Evolutionary conservation across 2,329 filamentous ascomycete species (phyloP).

Genomic region (Sporothrix pallida): DNA sequence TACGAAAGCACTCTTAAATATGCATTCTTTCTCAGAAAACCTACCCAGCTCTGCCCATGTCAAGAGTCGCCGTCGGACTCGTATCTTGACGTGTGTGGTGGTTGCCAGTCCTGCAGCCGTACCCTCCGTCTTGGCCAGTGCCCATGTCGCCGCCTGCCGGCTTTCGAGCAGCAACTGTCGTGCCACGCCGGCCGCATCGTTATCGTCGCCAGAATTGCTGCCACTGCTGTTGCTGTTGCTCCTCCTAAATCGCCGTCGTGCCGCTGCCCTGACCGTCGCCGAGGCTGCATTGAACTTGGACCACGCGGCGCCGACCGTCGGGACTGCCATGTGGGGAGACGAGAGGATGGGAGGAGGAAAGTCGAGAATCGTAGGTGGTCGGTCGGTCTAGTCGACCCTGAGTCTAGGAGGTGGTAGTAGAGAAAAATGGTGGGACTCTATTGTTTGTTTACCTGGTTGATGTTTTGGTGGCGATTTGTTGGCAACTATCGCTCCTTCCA

Average conservation of each 20-base stretch:
- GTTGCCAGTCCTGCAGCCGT: background rate
- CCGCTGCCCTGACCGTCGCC: background rate
- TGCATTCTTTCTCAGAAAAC: background rate
- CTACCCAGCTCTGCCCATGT: slow-evolving; percentile 10
- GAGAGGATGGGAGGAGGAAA: background rate
- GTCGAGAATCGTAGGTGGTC: background rate
- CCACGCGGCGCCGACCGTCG: background rate
- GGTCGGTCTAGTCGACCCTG: background rate
- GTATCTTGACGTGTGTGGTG: background rate
- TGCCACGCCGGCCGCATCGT: background rate
- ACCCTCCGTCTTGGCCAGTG: background rate
- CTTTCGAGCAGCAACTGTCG: background rate
- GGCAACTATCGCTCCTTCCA: background rate
- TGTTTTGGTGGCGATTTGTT: background rate
- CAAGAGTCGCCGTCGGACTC: background rate
- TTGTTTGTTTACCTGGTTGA: background rate
- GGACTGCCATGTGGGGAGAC: background rate
- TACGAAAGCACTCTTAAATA: background rate
- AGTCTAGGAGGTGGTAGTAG: background rate
- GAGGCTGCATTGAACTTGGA: background rate
- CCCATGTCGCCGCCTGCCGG: background rate
- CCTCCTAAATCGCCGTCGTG: background rate
- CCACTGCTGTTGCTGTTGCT: background rate
- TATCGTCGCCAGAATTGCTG: slow-evolving; percentile 9
- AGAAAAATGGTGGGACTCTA: background rate